Base-by-base conservation (phyloP, 345 rosid species). In the Pistacia vera region DNA sequence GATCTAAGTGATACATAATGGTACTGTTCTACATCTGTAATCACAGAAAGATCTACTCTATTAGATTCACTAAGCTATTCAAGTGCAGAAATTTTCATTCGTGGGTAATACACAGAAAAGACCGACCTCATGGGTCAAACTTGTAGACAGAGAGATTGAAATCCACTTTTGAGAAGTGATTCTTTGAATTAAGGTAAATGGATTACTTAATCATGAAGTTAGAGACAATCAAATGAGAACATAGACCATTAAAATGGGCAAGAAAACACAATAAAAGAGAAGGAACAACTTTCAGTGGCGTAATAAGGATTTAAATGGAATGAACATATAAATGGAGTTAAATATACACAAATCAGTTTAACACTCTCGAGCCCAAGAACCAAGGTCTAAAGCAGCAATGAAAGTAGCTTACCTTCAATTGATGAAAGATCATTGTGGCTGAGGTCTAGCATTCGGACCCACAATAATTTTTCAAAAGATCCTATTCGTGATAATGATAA, bases 391-490 rank as follows among this genome's bases (percentile, higher is more conserved):
- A 73, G 73, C 5, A 75, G 28, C 66, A 61, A 18, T 13, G 56
- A 63, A 54, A 67, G 63, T 57, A 77, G 56, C 38, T 74, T 85
- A 90, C 98, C 99, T 90, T 96, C 95, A 61, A 93, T 74, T 71
- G 98, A 93, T 72, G 46, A 89, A 56, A 96, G 90, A 74, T 96
- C 94, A 62, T 93, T 93, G 80, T 88, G 86, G 84, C 98, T 87
- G 68, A 96, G 93, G 82, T 96, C 97, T 79, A 93, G 86, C 87
- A 91, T 88, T 83, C 90, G 97, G 71, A 96, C 97, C 97, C 97
- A 92, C 76, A 96, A 73, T 44, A 96, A 84, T 66, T 83, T 92
- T 78, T 91, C 89, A 74, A 90, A 81, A 67, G 89, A 85, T 62
- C 97, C 93, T 75, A 91, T 56, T 66, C 82, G 87, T 57, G 99